A percentile compares a stretch with the other conserved stretches of the same genome.
Evolutionary conservation across 108 stramenopile genomes (phyloP).

Genomic region (Skeletonema costatum): DNA sequence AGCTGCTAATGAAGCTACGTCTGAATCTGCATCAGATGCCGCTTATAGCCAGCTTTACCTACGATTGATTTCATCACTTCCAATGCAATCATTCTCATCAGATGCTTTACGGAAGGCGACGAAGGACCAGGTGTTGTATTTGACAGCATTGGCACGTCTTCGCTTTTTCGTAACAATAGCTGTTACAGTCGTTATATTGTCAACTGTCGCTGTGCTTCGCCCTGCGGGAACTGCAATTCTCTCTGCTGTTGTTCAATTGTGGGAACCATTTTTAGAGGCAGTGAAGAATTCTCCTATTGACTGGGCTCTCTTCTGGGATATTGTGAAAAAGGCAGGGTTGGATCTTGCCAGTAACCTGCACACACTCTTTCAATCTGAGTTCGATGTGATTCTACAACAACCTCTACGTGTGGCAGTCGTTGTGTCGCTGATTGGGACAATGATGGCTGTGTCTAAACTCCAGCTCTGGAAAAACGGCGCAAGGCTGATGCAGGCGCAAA

Average conservation of each 20-base stretch:
- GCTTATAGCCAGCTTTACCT: conserved; percentile 75
- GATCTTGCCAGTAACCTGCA: conserved; percentile 25
- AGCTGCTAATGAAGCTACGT: conserved; percentile 37
- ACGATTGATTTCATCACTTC: conserved; percentile 56
- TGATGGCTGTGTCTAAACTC: conserved; percentile 58
- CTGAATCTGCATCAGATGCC: conserved; percentile 50
- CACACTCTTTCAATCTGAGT: conserved; percentile 35
- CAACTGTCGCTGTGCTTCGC: conserved; percentile 65
- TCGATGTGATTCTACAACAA: conserved; percentile 40
- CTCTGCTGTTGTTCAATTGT: conserved; percentile 34
- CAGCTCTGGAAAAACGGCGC: conserved; percentile 54
- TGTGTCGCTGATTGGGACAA: conserved; percentile 54
- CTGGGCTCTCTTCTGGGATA: conserved; percentile 35
- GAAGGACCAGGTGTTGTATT: conserved; percentile 41
- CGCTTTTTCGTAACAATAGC: conserved; percentile 58
- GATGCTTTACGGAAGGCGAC: conserved; percentile 36
- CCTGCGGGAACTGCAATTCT: conserved; percentile 48
- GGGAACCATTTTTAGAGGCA: conserved; percentile 23
- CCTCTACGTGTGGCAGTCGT: conserved; percentile 64
- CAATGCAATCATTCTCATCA: conserved; percentile 39
- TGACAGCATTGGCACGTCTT: conserved; percentile 61
- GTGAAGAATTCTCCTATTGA: conserved; percentile 61
- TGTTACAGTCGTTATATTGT: conserved; percentile 45
- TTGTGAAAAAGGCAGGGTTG: conserved; percentile 22
- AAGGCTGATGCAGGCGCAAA: conserved; percentile 9